Evolutionary conservation across 495 filamentous ascomycete genomes (phyloP).

Genomic region (Extremus antarcticus): DNA sequence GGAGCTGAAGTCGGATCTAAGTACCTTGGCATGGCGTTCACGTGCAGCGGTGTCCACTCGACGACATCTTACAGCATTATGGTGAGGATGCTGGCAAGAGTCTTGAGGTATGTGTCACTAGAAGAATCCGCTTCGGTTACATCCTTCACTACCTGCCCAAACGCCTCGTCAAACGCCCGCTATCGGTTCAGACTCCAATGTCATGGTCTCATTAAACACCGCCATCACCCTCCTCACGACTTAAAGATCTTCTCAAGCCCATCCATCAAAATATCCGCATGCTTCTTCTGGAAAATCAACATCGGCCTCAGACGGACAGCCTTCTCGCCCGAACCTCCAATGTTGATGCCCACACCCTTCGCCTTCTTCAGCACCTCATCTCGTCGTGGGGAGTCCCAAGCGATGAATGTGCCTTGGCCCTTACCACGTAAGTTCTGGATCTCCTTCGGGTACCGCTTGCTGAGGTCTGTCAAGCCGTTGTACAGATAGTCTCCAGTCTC

Average conservation of each 20-base stretch:
- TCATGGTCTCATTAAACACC: too few species aligned
- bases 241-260: constrained; percentile 66
- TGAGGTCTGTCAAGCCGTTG: constrained; percentile 54
- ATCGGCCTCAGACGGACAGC: constrained; percentile 87
- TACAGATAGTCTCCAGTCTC: constrained; percentile 77
- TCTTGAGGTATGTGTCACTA: too few species aligned
- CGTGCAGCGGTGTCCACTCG: too few species aligned
- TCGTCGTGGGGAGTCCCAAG: constrained; percentile 79
- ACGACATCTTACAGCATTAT: too few species aligned
- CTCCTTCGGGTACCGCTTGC: constrained; percentile 66
- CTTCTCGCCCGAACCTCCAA: constrained; percentile 72
- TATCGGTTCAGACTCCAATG: too few species aligned
- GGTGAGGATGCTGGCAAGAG: too few species aligned
- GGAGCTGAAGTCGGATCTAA: too few species aligned
- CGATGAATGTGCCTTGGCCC: constrained; percentile 92
- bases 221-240: constrained; percentile 30
- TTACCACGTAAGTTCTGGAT: constrained; percentile 87
- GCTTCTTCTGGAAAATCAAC: constrained; percentile 90
- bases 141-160: too few species aligned
- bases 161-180: too few species aligned
- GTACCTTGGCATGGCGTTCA: too few species aligned
- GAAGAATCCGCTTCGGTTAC: too few species aligned
- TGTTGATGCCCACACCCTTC: constrained; percentile 80
- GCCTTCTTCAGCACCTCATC: constrained; percentile 75
- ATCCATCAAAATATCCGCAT: constrained; percentile 63